Base-by-base conservation (phyloP, 306 rosid genomes). In the Prosopis cineraria region DNA sequence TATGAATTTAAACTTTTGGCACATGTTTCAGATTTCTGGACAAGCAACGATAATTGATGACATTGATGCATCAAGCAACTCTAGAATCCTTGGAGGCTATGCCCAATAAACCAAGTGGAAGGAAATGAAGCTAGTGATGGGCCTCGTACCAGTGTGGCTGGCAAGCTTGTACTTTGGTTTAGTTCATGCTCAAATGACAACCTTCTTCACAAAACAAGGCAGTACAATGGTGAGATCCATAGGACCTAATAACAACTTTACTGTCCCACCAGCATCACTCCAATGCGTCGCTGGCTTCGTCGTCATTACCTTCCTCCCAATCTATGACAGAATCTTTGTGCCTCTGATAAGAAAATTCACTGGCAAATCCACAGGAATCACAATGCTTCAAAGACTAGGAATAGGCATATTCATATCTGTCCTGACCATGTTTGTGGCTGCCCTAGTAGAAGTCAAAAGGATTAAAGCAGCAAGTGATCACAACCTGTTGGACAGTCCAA, bases 141-240 rank as follows among this genome's bases (percentile, higher is more conserved):
- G 89, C 14, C 76, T 88, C 17, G 56, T 85, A 7, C 91, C 89
- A 39, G 34, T 88, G 34, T 85, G 91, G 89, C 44, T 88, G 2
- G 68, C 83, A 3, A 74, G 86, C 73, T 58, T 85, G 16, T 73
- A 78, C 74, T 74, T 79, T 62, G 30, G 59, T 0, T 76, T 66
- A 3, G 79, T 80, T 22, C 81, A 81, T 24, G 40, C 91, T 20
- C 87, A 80, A 55, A 44, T 80, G n/a, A 47, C 58, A 40, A 85
- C 91, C 27, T 78, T 29, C 81, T 85, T 78, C 79, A 81, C 78
- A 52, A 83, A 85, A 39, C 91, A 88, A 83, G 83, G 81, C 13
- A 78, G 83, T 77, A 80, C 82, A 44, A 80, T 85, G 84, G 40
- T 50, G 48, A 48, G 86, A 41, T 50, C 84, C 2, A 12, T 85